phyloP scores from a whole-genome alignment of 345 rosid genomes.

The Pistacia atlantica region DNA sequence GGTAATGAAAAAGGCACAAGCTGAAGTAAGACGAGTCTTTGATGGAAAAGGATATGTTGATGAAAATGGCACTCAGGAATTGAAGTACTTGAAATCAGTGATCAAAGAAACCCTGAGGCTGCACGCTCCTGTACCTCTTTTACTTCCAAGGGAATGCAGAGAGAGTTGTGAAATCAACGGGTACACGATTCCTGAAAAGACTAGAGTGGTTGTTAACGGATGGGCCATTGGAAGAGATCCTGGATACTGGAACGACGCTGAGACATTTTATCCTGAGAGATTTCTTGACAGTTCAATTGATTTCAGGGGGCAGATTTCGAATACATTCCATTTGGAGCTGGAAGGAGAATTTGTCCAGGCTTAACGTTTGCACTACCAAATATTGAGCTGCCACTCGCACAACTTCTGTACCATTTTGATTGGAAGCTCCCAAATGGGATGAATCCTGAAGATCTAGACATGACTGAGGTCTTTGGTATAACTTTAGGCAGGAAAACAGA shows the following conservation, averaged over 20 bases:
- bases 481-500: constrained; percentile 24
- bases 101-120: constrained; percentile 19
- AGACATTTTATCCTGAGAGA: constrained; percentile 24
- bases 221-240: constrained; percentile 20
- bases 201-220: constrained; percentile 10
- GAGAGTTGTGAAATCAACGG: constrained; percentile 13
- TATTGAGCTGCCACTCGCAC: constrained; percentile 29
- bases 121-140: constrained; percentile 8
- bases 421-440: constrained; percentile 29
- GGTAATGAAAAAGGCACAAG: too few relatives aligned
- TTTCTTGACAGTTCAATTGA: constrained; percentile 24
- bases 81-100: constrained; percentile 10
- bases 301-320: constrained; percentile 23
- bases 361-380: constrained; percentile 13
- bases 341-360: constrained; percentile 33
- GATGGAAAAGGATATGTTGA: too few relatives aligned
- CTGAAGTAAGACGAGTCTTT: too few relatives aligned
- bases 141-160: constrained; percentile 22
- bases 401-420: constrained; percentile 34
- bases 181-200: not conserved
- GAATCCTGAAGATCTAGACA: constrained; percentile 33
- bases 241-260: constrained; percentile 5
- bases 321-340: constrained; percentile 30
- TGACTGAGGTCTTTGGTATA: constrained; percentile 22
- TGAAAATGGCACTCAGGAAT: not conserved